Evolutionary conservation across 768 basidiomycete genomes (phyloP).

Genomic region (Royoungia palumana): DNA sequence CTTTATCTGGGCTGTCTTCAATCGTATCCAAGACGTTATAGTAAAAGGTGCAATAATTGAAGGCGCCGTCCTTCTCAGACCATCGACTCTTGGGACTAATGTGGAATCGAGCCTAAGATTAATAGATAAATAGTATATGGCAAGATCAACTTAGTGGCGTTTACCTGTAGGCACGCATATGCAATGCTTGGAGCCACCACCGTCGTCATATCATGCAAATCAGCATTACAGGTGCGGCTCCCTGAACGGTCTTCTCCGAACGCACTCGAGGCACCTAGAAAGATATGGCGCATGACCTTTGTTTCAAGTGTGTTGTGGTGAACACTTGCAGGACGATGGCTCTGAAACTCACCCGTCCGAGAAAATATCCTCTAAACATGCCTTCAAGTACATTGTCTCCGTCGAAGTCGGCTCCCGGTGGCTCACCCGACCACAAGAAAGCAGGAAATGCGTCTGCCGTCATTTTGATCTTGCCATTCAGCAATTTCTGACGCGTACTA

Average conservation of each 20-base stretch:
- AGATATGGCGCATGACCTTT: conserved; percentile 6
- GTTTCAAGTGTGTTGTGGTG: no score
- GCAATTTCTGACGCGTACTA: not conserved
- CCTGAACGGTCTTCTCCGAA: not conserved
- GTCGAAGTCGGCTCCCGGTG: conserved; percentile 4
- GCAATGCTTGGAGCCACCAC: conserved; percentile 7
- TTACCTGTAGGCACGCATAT: conserved; percentile 11
- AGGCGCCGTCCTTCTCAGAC: not conserved
- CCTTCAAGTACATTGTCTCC: not conserved
- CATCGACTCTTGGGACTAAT: conserved; percentile 1
- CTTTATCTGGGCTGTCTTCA: not conserved
- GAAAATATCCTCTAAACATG: not conserved
- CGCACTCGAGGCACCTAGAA: not conserved
- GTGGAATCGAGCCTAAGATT: not conserved
- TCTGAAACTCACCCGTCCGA: no score
- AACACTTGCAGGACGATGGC: no score
- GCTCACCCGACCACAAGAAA: not conserved
- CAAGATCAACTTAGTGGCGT: no score
- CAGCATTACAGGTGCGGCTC: conserved; percentile 2
- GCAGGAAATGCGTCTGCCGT: not conserved
- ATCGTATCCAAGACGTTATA: not conserved
- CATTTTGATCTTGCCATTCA: not conserved
- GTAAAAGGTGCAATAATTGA: conserved; percentile 3
- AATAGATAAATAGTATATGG: not conserved
- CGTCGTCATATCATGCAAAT: conserved; percentile 9